These are phyloP conservation scores for Fusarium cyanostomum DNA, from an alignment of 2,329 filamentous ascomycete genomes.

Conservation along the genomic window DNA sequence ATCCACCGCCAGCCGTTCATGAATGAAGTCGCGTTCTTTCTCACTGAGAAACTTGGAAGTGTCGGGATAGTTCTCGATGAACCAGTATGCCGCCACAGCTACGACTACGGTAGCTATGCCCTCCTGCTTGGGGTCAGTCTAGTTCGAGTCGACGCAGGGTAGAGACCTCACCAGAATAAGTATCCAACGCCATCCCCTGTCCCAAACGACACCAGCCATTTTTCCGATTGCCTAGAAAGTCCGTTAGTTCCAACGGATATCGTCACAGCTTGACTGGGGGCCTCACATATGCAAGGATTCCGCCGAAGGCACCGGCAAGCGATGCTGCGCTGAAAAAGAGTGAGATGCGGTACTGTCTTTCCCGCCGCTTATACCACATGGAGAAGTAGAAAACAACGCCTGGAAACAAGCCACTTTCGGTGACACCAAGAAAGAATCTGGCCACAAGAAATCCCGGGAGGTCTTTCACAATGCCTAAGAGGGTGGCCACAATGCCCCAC, in stretches of 20 bases:
- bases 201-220: slow-evolving; percentile 62
- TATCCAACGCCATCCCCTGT: slow-evolving; percentile 66
- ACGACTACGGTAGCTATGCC: slow-evolving; percentile 65
- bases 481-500: slow-evolving; percentile 65
- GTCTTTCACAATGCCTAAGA: slow-evolving; percentile 58
- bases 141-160: rapidly evolving
- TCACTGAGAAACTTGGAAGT: slow-evolving; percentile 66
- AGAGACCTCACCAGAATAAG: slow-evolving; percentile 61
- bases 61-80: slow-evolving; percentile 73
- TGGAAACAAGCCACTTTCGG: slow-evolving; percentile 63
- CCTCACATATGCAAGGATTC: slow-evolving; percentile 63
- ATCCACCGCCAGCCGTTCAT: slow-evolving; percentile 71
- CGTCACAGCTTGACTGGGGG: rapidly evolving
- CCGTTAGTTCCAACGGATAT: background rate
- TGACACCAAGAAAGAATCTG: slow-evolving; percentile 65
- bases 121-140: slow-evolving; percentile 50
- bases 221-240: slow-evolving; percentile 59
- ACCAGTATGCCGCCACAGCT: slow-evolving; percentile 61
- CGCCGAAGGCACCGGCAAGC: slow-evolving; percentile 65
- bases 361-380: slow-evolving; percentile 65
- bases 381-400: slow-evolving; percentile 61
- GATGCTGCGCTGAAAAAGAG: slow-evolving; percentile 66
- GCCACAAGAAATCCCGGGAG: slow-evolving; percentile 61
- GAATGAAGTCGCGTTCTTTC: slow-evolving; percentile 65
- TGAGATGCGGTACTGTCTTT: slow-evolving; percentile 64